These are phyloP conservation scores for Fusarium solani-melongenae DNA, from an alignment of 2,329 filamentous ascomycete species.

Conservation along the genomic window DNA sequence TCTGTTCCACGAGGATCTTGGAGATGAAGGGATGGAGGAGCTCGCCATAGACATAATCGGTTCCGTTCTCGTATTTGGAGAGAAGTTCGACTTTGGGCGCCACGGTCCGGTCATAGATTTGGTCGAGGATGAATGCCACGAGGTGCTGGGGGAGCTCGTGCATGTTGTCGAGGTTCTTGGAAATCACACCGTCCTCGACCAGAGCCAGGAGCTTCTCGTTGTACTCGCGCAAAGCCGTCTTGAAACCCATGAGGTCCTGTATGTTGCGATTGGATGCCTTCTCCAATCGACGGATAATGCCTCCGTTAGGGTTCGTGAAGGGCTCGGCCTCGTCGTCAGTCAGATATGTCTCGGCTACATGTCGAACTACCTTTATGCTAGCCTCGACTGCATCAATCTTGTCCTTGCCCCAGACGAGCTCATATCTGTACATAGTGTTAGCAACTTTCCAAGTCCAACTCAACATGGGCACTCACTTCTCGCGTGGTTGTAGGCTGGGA, in stretches of 20 bases:
- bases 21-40: constrained; percentile 86
- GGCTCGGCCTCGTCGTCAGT: constrained; percentile 73
- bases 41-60: constrained; percentile 95
- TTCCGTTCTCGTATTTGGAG: constrained; percentile 87
- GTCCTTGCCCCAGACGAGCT: constrained; percentile 82
- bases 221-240: constrained; percentile 78
- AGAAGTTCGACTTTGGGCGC: constrained; percentile 88
- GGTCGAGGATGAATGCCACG: constrained; percentile 83
- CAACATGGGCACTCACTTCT: constrained; percentile 63
- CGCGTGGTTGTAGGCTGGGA: constrained; percentile 76
- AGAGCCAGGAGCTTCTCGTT: constrained; percentile 76
- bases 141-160: constrained; percentile 77
- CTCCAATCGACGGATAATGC: constrained; percentile 81
- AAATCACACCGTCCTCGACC: constrained; percentile 76
- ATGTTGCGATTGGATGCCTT: constrained; percentile 77
- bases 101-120: constrained; percentile 93
- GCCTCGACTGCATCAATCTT: constrained; percentile 81
- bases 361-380: constrained; percentile 75
- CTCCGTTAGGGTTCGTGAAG: constrained; percentile 78
- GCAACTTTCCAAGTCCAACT: neutral
- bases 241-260: constrained; percentile 74
- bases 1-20: constrained; percentile 80
- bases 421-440: constrained; percentile 50
- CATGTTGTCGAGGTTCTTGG: constrained; percentile 75
- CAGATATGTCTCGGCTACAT: constrained; percentile 81